phyloP scores from a whole-genome alignment of 805 yeast species.

The Zygosaccharomyces rouxii region DNA sequence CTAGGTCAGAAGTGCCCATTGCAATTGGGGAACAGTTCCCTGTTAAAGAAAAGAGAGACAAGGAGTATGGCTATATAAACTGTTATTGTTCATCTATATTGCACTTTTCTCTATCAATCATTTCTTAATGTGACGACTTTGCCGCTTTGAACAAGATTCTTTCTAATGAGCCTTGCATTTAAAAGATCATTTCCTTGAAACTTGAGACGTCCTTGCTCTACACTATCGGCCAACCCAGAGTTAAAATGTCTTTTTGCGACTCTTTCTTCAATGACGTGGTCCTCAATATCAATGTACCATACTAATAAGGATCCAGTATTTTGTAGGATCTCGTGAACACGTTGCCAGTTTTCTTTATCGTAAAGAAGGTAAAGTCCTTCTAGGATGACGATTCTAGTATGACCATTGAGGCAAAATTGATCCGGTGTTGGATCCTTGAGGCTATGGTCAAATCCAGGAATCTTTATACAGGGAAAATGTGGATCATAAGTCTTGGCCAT shows the following conservation, averaged over 20 bases:
- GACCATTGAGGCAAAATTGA: constrained; percentile 44
- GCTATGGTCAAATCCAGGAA: constrained; percentile 75
- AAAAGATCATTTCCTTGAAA: constrained; percentile 55
- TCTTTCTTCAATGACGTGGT: constrained; percentile 46
- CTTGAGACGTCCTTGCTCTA: constrained; percentile 49
- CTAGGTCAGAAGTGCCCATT: constrained; percentile 11
- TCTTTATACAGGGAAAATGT: constrained; percentile 37
- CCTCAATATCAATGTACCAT: constrained; percentile 50
- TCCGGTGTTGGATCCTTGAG: constrained; percentile 64
- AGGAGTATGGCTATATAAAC: constrained; percentile 12
- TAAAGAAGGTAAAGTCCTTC: constrained; percentile 76
- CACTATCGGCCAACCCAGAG: constrained; percentile 47
- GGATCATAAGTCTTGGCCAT: constrained; percentile 19
- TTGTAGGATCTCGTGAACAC: constrained; percentile 16
- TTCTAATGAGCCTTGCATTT: constrained; percentile 48
- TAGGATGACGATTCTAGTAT: constrained; percentile 52
- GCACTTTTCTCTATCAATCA: constrained; percentile 17
- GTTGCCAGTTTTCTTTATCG: constrained; percentile 54
- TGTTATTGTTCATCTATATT: constrained; percentile 1
- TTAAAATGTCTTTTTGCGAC: constrained; percentile 62
- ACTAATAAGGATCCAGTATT: constrained; percentile 37
- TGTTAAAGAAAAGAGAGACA: constrained; percentile 27
- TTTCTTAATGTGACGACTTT: constrained; percentile 20
- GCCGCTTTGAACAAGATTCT: constrained; percentile 18
- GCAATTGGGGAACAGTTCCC: constrained; percentile 27